These are phyloP conservation scores for Xerocomellus amylosporus DNA, from an alignment of 768 basidiomycete genomes.

Conservation along the genomic window DNA sequence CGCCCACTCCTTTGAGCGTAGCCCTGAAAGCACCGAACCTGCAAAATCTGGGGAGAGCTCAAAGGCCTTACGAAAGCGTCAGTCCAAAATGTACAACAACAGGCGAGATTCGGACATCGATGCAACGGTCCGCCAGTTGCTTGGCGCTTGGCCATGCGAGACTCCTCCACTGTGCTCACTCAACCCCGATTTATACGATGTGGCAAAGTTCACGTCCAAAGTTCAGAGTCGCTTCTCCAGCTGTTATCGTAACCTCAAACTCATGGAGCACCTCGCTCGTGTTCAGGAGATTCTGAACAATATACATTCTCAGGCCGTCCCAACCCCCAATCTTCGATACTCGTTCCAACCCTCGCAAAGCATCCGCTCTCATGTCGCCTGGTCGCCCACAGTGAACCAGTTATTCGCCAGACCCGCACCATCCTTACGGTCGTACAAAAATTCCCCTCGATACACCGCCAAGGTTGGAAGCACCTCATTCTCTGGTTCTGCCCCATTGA, in stretches of 20 bases:
- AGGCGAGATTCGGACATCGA: conserved; percentile 7
- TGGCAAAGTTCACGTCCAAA: background rate
- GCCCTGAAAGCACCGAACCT: conserved; percentile 10
- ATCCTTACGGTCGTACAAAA: background rate
- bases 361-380: background rate
- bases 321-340: background rate
- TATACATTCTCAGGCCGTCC: background rate
- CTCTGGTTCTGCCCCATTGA: background rate
- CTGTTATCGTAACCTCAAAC: conserved; percentile 17
- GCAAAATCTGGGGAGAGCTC: background rate
- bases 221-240: conserved; percentile 6
- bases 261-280: conserved; percentile 14
- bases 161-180: conserved; percentile 7
- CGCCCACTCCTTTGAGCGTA: conserved; percentile 4
- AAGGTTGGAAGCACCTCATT: background rate
- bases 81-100: background rate
- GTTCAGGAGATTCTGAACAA: conserved; percentile 9
- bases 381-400: background rate
- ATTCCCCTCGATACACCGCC: background rate
- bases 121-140: background rate
- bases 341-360: background rate
- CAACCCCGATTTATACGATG: background rate
- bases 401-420: conserved; percentile 8
- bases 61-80: conserved; percentile 1
- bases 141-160: conserved; percentile 20